phyloP scores from a whole-genome alignment of 2,329 filamentous ascomycete genomes.

The Fusarium sp. region DNA sequence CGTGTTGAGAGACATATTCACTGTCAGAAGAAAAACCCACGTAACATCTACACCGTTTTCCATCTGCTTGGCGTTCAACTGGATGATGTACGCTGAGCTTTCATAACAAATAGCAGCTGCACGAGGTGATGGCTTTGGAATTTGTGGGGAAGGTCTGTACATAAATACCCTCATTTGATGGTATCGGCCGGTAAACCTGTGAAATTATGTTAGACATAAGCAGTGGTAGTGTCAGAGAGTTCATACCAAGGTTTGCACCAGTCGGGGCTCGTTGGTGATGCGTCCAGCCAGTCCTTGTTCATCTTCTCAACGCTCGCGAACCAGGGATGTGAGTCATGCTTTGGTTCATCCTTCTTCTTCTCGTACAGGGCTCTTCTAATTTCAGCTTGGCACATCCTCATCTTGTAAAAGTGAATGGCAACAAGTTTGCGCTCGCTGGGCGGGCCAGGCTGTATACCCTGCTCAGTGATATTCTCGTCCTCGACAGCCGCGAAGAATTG shows the following conservation, averaged over 20 bases:
- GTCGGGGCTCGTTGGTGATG: constrained; percentile 75
- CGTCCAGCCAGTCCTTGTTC: constrained; percentile 82
- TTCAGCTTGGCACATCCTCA: constrained; percentile 88
- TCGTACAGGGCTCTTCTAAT: constrained; percentile 89
- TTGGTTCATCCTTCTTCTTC: constrained; percentile 81
- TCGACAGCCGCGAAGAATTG: constrained; percentile 85
- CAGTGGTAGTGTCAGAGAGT: too few relatives aligned
- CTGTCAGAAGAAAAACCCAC: constrained; percentile 90
- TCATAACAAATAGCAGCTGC: constrained; percentile 87
- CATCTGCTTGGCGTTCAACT: constrained; percentile 84
- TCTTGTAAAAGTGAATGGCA: constrained; percentile 92
- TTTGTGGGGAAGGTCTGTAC: constrained; percentile 90
- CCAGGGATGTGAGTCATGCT: constrained; percentile 87
- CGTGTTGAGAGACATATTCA: constrained; percentile 93
- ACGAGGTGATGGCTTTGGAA: constrained; percentile 83
- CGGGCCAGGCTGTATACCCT: constrained; percentile 79
- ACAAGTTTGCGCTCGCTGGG: constrained; percentile 86
- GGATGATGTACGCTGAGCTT: constrained; percentile 84
- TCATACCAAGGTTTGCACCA: constrained; percentile 85
- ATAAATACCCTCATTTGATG: constrained; percentile 91
- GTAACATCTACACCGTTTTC: constrained; percentile 83
- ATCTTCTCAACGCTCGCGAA: constrained; percentile 83
- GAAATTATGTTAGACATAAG: constrained; percentile 21
- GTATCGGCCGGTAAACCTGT: constrained; percentile 75
- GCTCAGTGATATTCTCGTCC: constrained; percentile 83